Evolutionary conservation across 495 filamentous ascomycete species (phyloP).

Genomic region (Hyaloscypha hepaticicola): DNA sequence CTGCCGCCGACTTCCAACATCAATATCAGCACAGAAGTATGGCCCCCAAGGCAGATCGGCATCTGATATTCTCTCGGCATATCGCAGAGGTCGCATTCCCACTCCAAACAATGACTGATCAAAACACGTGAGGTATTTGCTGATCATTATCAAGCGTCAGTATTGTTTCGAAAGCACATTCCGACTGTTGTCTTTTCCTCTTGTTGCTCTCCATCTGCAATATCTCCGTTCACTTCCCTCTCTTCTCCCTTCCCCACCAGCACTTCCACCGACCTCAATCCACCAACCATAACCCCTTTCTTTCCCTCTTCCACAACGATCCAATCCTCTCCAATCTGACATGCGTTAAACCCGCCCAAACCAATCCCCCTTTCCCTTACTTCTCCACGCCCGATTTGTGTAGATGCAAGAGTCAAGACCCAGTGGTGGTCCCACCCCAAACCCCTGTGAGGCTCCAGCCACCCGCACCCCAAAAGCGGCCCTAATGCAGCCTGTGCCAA

Average conservation of each 20-base stretch:
- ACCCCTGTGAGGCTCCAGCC: slow-evolving; percentile 13
- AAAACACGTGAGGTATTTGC: not conserved
- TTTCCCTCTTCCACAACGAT: not conserved
- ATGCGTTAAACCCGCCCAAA: not conserved
- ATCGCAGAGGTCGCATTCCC: not conserved
- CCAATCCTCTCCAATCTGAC: not conserved
- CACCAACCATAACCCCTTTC: not conserved
- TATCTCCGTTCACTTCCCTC: not conserved
- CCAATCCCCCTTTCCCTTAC: not conserved
- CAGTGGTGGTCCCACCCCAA: not conserved
- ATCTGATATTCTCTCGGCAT: not conserved
- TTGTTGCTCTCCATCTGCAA: not conserved
- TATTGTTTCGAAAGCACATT: not conserved
- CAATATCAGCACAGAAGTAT: not conserved
- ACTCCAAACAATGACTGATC: not conserved
- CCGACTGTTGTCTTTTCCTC: not conserved
- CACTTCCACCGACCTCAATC: too few species aligned
- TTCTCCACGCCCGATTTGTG: not conserved
- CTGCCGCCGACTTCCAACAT: not conserved
- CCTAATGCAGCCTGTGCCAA: not conserved
- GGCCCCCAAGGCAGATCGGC: not conserved
- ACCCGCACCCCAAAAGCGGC: slow-evolving; percentile 5
- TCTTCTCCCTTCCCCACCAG: not conserved
- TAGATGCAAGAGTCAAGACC: not conserved
- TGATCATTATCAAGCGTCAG: not conserved